phyloP scores from a whole-genome alignment of 2,329 filamentous ascomycete genomes.

The Cercospora brassicicola region DNA sequence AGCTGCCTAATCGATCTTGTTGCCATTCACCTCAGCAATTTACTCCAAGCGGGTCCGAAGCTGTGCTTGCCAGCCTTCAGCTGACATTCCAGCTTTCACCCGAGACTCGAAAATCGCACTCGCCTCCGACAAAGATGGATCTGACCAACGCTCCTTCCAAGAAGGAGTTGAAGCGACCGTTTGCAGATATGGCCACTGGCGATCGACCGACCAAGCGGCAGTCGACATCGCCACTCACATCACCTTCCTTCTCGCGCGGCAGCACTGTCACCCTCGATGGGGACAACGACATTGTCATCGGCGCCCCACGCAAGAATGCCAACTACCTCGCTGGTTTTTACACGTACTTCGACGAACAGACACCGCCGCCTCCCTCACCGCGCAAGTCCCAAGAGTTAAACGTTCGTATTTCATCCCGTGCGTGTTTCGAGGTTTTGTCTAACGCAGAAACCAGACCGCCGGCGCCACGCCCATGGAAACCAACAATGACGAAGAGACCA shows the following conservation, averaged over 20 bases:
- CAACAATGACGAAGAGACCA: neutral
- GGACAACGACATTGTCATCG: neutral
- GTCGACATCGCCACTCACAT: constrained; percentile 10
- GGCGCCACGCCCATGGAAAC: neutral
- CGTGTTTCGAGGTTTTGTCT: neutral
- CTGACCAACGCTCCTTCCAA: neutral
- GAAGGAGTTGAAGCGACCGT: constrained; percentile 5
- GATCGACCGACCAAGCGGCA: constrained; percentile 12
- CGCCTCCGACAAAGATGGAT: neutral
- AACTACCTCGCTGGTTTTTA: neutral
- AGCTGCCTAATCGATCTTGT: neutral
- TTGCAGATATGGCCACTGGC: neutral
- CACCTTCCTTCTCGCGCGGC: neutral
- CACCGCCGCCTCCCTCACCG: neutral
- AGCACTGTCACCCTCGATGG: neutral
- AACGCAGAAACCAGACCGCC: neutral
- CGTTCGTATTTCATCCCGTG: neutral
- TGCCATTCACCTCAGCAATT: neutral
- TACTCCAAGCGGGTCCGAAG: neutral
- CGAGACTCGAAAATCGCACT: neutral
- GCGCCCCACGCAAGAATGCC: neutral
- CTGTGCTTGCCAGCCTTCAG: neutral
- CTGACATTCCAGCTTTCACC: neutral
- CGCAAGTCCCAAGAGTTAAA: neutral
- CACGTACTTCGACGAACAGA: neutral